Conservation (phyloP, 2,329 filamentous ascomycete species). For the Hypoxylon sp. region DNA sequence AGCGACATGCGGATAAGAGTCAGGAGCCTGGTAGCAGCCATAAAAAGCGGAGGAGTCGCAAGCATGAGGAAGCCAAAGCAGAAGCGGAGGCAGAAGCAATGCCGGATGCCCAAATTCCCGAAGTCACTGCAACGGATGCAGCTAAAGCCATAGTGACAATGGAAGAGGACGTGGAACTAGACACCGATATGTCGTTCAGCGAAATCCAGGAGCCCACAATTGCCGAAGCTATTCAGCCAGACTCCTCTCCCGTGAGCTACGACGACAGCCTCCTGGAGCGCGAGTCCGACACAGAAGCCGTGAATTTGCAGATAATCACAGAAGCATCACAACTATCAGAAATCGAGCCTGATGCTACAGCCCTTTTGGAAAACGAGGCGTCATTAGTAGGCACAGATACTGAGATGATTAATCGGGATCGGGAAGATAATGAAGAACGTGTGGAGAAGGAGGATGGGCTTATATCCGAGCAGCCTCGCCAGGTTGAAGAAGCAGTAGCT, state of each 20-base stretch:
- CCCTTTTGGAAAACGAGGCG: conserved; percentile 33
- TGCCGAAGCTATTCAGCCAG: conserved; percentile 21
- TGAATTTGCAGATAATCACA: conserved; percentile 52
- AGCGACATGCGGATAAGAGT: conserved; percentile 46
- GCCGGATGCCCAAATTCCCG: conserved; percentile 42
- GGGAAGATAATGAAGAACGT: conserved; percentile 16
- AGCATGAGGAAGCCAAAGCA: conserved; percentile 21
- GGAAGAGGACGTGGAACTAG: conserved; percentile 27
- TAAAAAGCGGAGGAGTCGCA: conserved; percentile 50
- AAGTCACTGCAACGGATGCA: conserved; percentile 21
- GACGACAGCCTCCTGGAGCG: conserved; percentile 44
- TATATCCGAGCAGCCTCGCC: conserved; percentile 7
- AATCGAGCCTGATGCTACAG: conserved; percentile 34
- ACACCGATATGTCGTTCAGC: conserved; percentile 26
- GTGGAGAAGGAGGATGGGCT: conserved; percentile 13
- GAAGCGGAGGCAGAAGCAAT: conserved; percentile 21
- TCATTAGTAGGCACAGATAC: conserved; percentile 14
- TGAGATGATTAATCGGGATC: conserved; percentile 34
- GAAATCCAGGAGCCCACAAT: conserved; percentile 39
- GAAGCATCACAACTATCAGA: conserved; percentile 54
- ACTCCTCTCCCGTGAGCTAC: conserved; percentile 32
- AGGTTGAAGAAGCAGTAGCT: conserved; percentile 33
- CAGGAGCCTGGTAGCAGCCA: conserved; percentile 45
- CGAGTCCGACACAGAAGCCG: conserved; percentile 52
- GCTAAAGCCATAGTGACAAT: conserved; percentile 30